Percentiles rank a stretch among this genome's conserved stretches.
These are phyloP conservation scores for Chalaropsis thielavioides DNA, from an alignment of 2,329 filamentous ascomycete genomes.

Conservation along the genomic window DNA sequence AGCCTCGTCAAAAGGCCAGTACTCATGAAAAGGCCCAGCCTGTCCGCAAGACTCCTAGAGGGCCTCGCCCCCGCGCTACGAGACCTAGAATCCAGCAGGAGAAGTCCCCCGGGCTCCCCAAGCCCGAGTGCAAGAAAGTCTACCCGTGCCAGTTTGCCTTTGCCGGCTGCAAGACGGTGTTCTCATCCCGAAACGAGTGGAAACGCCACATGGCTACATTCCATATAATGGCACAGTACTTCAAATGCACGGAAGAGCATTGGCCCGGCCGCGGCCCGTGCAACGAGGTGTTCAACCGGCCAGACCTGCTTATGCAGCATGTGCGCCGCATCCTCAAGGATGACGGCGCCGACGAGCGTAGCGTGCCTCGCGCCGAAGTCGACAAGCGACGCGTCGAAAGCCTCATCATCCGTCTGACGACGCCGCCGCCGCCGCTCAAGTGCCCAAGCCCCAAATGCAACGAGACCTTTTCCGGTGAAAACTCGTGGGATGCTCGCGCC, in stretches of 20 bases:
- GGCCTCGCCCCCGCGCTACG: neutral
- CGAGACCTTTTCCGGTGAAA: conserved; percentile 42
- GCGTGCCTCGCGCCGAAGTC: conserved; percentile 28
- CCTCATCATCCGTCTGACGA: conserved; percentile 44
- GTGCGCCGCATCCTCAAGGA: conserved; percentile 58
- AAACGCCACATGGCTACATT: conserved; percentile 75
- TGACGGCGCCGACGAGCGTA: conserved; percentile 32
- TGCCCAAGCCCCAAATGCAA: conserved; percentile 51
- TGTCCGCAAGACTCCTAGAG: neutral
- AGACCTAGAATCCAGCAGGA: neutral
- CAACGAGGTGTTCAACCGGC: conserved; percentile 66
- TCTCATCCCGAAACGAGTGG: conserved; percentile 85
- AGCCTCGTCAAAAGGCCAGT: too few relatives aligned
- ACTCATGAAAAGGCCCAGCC: neutral
- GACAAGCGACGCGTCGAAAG: conserved; percentile 30
- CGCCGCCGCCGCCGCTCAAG: conserved; percentile 41
- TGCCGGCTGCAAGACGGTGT: conserved; percentile 60
- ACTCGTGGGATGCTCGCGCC: conserved; percentile 68
- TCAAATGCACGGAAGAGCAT: conserved; percentile 47
- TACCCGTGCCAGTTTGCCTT: conserved; percentile 55
- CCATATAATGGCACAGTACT: conserved; percentile 61
- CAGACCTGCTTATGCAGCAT: conserved; percentile 84
- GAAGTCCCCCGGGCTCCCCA: too few relatives aligned
- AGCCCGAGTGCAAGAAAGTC: neutral
- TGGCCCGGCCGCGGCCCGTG: conserved; percentile 20